Evolutionary conservation across 345 rosid species (phyloP), one percentile per base, ranked within the genome.

Genomic region (Hevea brasiliensis): DNA sequence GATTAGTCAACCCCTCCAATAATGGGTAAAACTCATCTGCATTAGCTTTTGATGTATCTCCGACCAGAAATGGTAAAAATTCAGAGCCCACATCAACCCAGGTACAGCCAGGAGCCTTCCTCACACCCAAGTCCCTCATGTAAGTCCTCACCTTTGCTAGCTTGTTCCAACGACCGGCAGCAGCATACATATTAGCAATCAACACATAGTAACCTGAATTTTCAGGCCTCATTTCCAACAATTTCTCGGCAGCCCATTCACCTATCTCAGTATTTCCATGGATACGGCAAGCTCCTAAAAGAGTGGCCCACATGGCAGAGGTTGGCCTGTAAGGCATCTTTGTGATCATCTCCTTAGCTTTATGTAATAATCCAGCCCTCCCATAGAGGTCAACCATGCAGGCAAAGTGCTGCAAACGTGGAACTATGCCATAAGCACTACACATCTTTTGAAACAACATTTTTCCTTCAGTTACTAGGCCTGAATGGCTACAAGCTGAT

Each of bases 401-500:
- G 68, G 88, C 79, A 74, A 67, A 89, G 65, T 89, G 96, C 81
- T 90, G 88, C 65, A 86, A 61, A 60, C 73, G 67, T 7, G 94
- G 98, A 55, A 66, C 41, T 77, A 90, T 73, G 27, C 78, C 82
- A 75, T 82, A 85, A 42, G 74, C 51, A 54, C 37, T 67, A 47
- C 67, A 68, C 90, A 90, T 90, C 81, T 75, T 75, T 57, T 72
- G 59, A 70, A 90, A 90, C 74, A 84, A 76, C 72, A 37, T 61
- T 56, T 83, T 76, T 17, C 96, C 96, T 84, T 90, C 87, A 37
- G 61, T 21, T 70, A 90, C 84, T 68, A 90, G 83, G 70, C 88
- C 87, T 11, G 90, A 89, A 84, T 92, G 96, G 60, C 98, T 90
- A 73, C 94, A 92, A n/a, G 97, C 94, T 20, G 97, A 82, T 68